These are phyloP conservation scores for Rubroboletus satanas DNA, from an alignment of 768 basidiomycete species.

Conservation along the genomic window DNA sequence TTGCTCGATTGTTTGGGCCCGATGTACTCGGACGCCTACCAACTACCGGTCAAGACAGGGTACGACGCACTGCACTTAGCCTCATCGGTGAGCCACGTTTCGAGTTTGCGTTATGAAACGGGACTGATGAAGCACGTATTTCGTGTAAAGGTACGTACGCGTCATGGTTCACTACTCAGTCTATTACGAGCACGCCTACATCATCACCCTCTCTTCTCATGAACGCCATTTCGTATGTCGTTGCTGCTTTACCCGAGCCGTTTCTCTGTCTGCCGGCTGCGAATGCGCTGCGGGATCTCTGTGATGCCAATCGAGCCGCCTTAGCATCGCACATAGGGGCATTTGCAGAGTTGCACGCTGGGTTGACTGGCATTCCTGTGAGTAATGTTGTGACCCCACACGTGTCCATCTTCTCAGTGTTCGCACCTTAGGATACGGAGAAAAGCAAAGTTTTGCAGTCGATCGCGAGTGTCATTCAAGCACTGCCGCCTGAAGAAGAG, in stretches of 20 bases:
- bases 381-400: constrained; percentile 19
- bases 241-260: constrained; percentile 64
- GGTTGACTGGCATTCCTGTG: constrained; percentile 70
- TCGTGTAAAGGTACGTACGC: constrained; percentile 58
- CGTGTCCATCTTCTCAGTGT: background rate
- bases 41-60: constrained; percentile 54
- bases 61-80: constrained; percentile 69
- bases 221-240: constrained; percentile 64
- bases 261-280: constrained; percentile 69
- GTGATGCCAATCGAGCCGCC: constrained; percentile 84
- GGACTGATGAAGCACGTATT: background rate
- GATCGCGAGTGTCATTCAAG: constrained; percentile 91
- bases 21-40: constrained; percentile 70
- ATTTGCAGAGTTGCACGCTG: constrained; percentile 80
- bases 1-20: constrained; percentile 66
- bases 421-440: constrained; percentile 62
- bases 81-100: constrained; percentile 61
- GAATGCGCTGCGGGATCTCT: constrained; percentile 77
- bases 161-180: constrained; percentile 70
- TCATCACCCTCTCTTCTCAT: constrained; percentile 49
- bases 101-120: background rate
- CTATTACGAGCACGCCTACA: constrained; percentile 25
- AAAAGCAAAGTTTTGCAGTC: constrained; percentile 89
- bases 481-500: constrained; percentile 72
- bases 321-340: constrained; percentile 80